Evolutionary conservation across 73 alveolate species (phyloP), one percentile per base, ranked within the genome.

Genomic region (Tetrahymena borealis): DNA sequence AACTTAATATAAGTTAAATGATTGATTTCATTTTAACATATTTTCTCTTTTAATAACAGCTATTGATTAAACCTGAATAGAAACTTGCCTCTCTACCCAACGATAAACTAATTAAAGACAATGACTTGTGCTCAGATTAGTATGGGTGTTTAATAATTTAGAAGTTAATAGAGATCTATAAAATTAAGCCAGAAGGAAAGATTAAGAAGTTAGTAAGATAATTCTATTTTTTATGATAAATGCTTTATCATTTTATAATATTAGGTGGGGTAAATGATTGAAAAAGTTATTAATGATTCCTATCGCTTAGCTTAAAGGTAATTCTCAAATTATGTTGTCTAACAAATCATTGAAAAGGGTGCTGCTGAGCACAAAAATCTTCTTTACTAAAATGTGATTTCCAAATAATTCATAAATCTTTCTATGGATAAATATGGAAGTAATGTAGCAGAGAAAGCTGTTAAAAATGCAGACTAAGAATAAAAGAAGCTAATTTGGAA

Each of bases 401-500:
- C 91, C 38, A 93, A 93, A 39, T 85, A 85, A 24, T 93, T 93
- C 33, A 85, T 93, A n/a, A 79, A 90, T 36, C 40, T 93, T 90
- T 79, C 95, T 39, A 93, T 93, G 95, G 95, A 93, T 40, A 93
- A 93, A 32, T 93, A 85, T 85, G 95, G 95, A 33, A 93, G 95
- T 28, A 93, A 93, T 40, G 95, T 93, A n/a, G 95, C 95, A 39
- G 95, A 93, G 79, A 93, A 93, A 85, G 93, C 93, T 4, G 79
- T 93, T 32, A 90, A 79, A 32, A 79, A 79, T 93, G 95, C 91
- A 7, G 95, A 92, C 5, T 38, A 40, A 24, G 37, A 39, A 4
- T 93, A 92, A 92, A 93, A 90, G 40, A 20, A 60, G 33, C 32
- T 28, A 32, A 40, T 93, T 39, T 93, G 95, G 95, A 93, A 90